Evolutionary conservation across 176 grass and related monocot genomes (phyloP), one percentile per base, ranked within the genome.

Genomic region (Saccharum spontaneum): DNA sequence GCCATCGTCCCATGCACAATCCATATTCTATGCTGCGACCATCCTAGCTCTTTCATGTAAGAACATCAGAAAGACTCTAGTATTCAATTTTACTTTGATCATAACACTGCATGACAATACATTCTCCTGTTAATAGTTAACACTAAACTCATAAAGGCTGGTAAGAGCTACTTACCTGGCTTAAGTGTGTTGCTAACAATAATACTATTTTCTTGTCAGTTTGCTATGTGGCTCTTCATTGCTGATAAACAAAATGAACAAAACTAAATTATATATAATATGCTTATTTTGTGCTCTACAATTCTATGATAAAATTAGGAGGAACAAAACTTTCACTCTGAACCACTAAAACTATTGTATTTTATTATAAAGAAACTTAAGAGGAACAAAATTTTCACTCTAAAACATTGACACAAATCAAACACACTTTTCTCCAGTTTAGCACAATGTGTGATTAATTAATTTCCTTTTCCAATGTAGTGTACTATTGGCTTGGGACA

Each of bases 1-100:
- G 97, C 97, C 91, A 67, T 99, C 97, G 11, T 92, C 97, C 6
- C 97, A 96, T 86, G 91, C 93, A 45, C 97, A 99, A 50, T 95
- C 97, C 76, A 84, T 99, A 70, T 95, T 99, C 85, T 99, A 91
- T 84, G 79, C 76, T 10, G 86, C 86, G 7, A 76, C 66, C 18
- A 70, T 91, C 70, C 74, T 79, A 67, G 59, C 91, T 84, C 77
- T 99, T 84, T 94, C 84, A 75, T 85, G 97, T 96, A 99, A 95
- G 91, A 54, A 68, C 59, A 72, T 81, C 24, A 55, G 70, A 75
- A 57, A 39, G 1, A 38, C 14, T 67, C 28, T 17, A 54, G 48
- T 60, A 36, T 60, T 79, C 39, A 26, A 11, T 17, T 80, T 15
- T 69, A 16, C 23, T 68, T 79, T 34, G 57, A 69, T 62, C 13